These are phyloP conservation scores for Tuber borchii DNA, from an alignment of 495 filamentous ascomycete genomes.

Conservation along the genomic window DNA sequence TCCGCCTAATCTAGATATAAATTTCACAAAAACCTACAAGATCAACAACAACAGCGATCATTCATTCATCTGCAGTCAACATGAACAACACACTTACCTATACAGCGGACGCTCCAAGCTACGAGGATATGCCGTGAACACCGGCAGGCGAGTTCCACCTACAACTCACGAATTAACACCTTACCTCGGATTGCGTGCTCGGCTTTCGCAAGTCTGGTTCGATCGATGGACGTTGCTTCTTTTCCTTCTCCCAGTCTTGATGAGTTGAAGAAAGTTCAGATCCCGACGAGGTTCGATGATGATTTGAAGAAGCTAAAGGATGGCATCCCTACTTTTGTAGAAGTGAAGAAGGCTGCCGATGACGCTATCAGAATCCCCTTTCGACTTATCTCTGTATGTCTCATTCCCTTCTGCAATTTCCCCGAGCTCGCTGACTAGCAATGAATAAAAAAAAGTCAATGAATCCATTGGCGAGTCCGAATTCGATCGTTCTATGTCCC, in stretches of 20 bases:
- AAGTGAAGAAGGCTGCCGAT: slow-evolving; percentile 72
- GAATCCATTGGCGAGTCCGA: slow-evolving; percentile 58
- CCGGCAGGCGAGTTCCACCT: slow-evolving; percentile 42
- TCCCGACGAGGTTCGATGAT: slow-evolving; percentile 58
- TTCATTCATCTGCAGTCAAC: background rate
- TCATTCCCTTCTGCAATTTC: background rate
- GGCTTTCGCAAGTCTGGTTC: slow-evolving; percentile 91
- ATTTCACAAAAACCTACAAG: background rate
- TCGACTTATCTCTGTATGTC: slow-evolving; percentile 48
- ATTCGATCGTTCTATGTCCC: slow-evolving; percentile 71
- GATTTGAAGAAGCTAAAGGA: slow-evolving; percentile 62
- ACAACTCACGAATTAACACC: slow-evolving; percentile 66
- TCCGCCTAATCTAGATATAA: slow-evolving; percentile 1
- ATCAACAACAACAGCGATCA: background rate
- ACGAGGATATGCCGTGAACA: slow-evolving; percentile 38
- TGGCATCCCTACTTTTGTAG: slow-evolving; percentile 71
- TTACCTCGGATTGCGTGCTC: slow-evolving; percentile 81
- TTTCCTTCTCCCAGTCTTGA: slow-evolving; percentile 61
- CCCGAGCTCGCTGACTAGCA: slow-evolving; percentile 19
- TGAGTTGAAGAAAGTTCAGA: slow-evolving; percentile 59
- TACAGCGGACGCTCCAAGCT: slow-evolving; percentile 26
- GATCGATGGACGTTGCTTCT: slow-evolving; percentile 94
- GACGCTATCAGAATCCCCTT: slow-evolving; percentile 70
- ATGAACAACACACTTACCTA: slow-evolving; percentile 13
- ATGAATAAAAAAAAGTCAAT: slow-evolving; percentile 58